A percentile compares a stretch with the other conserved stretches of the same genome.
phyloP scores from a whole-genome alignment of 108 stramenopile species.

The Chaetoceros tenuissimus region DNA sequence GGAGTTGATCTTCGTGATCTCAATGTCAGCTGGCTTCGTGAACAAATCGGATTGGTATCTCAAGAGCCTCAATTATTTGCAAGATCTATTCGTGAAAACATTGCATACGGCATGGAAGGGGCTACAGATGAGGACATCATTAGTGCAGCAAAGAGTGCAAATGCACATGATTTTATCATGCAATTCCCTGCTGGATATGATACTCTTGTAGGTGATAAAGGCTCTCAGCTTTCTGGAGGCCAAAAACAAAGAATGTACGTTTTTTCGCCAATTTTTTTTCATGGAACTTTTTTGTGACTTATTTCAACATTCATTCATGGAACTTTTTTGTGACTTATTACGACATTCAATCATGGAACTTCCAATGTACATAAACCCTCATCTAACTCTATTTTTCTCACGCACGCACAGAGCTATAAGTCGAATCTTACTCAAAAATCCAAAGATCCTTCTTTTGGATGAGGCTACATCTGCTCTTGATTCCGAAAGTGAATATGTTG shows the following conservation, averaged over 20 bases:
- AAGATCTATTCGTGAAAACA: slow-evolving; percentile 72
- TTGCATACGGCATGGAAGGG: slow-evolving; percentile 48
- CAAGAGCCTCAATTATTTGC: slow-evolving; percentile 88
- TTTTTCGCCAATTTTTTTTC: no score
- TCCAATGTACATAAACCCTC: no score
- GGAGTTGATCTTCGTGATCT: slow-evolving; percentile 55
- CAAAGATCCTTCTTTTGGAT: slow-evolving; percentile 56
- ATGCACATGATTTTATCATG: slow-evolving; percentile 75
- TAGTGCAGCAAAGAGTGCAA: slow-evolving; percentile 68
- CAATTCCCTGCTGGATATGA: slow-evolving; percentile 57
- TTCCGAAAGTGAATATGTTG: slow-evolving; percentile 53
- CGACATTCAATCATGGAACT: no score
- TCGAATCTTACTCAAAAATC: slow-evolving; percentile 49
- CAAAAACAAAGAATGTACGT: slow-evolving; percentile 38
- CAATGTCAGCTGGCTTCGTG: slow-evolving; percentile 67
- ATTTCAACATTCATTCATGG: no score
- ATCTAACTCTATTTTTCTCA: no score
- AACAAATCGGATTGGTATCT: slow-evolving; percentile 71
- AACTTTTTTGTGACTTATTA: no score
- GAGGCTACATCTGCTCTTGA: slow-evolving; percentile 71
- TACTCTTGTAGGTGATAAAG: slow-evolving; percentile 40
- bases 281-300: no score
- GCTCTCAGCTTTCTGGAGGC: slow-evolving; percentile 33
- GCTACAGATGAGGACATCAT: slow-evolving; percentile 48
- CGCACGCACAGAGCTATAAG: slow-evolving; percentile 90